Evolutionary conservation across 2,329 filamentous ascomycete genomes (phyloP), one percentile per base, ranked within the genome.

Genomic region (Daldinia sp.): DNA sequence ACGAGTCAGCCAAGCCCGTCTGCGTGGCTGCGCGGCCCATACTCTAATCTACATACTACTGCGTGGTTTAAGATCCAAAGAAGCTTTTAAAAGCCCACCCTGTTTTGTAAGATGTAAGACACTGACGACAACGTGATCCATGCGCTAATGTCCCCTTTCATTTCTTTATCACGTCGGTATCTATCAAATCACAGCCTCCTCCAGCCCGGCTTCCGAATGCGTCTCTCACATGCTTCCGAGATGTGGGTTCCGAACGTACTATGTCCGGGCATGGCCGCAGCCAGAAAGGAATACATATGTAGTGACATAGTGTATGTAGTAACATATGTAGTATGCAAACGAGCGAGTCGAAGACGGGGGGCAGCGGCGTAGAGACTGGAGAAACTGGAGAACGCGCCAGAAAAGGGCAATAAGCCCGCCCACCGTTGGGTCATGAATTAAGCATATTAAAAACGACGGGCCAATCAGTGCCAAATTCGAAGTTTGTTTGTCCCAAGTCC

Each of bases 171-270:
- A 57, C n/a, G 41, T 57, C 27, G 21, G 8, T 58, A 58, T 56
- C 57, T 32, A 29, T 63, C 62, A 55, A 68, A 67, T 68, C 62
- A 67, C 21, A 43, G 29, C 54, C 58, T 48, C 32, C 30, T 27
- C 30, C 17, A 62, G 48, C 13, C 56, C 35, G 41, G 59, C 53
- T 41, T 48, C 59, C 56, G 52, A 58, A 55, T 45, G 27, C 27
- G 32, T 56, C 51, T 62, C 62, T 67, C 59, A 66, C 59, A 66
- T 66, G 65, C 62, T 66, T 41, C 62, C 65, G 64, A 65, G 56
- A 57, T 45, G 39, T 45, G 59, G 48, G 39, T 35, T 50, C 64
- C 65, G 62, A 65, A 51, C 35, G 63, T 34, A 32, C 48, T 58
- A 59, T 60, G 58, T 30, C 37, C 54, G 17, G 37, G 35, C n/a